Evolutionary conservation across 2,329 filamentous ascomycete genomes (phyloP), one percentile per base, ranked within the genome.

Genomic region (Alternaria sp.): DNA sequence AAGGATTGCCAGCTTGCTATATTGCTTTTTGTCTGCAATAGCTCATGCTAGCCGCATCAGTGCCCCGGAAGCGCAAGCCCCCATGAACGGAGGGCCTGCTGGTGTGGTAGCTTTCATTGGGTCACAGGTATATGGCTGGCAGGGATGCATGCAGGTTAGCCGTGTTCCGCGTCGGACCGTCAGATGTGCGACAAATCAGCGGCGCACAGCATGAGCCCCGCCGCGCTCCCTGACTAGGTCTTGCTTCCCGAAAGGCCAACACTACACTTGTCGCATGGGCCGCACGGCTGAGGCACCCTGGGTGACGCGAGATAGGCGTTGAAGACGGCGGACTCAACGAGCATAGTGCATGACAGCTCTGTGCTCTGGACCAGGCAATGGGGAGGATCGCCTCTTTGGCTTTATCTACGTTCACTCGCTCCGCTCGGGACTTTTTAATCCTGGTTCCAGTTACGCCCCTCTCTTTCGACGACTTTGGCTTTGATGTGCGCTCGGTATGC

Each of bases 291-390:
- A 25, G 46, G 28, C 44, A 59, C 56, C 56, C 50, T 62, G 50
- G 50, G 19, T 50, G 19, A 25, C 25, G 45, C 56, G 25, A 62
- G 60, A 59, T 62, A 45, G 60, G 60, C 56, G 60, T 62, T 47
- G 32, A 26, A 32, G 50, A 45, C 44, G 15, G 45, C 21, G 55
- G 44, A 49, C 60, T 21, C 44, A 59, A 62, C 44, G 50, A 55
- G 60, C 56, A 55, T 62, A 57, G 60, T 44, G 60, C 60, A 59
- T 62, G 50, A 62, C 60, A 59, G 32, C 58, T 36, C 60, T 32
- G 23, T 59, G 60, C 56, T 47, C 55, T 32, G 49, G 45, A 62
- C 60, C 60, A 45, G 50, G 56, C 49, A 23, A 44, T 50, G 46
- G 60, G 60, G 57, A 59, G 60, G 28, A 52, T 58, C 49, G 49